Base-by-base conservation (phyloP, 441 rosid species). In the Gossypium lobatum region DNA sequence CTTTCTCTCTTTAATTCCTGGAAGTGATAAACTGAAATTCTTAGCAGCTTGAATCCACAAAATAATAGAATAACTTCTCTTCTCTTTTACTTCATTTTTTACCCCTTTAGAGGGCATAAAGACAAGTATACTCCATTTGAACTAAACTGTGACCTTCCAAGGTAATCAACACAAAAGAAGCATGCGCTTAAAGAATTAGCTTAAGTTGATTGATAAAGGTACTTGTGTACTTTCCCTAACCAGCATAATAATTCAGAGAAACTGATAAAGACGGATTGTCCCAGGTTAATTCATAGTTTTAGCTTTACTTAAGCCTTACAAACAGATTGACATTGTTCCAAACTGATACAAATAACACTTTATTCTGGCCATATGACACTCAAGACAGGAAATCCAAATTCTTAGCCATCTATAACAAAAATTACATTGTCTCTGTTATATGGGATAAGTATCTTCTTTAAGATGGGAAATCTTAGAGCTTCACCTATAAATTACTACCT, bases 1-100 rank as follows among this genome's bases (percentile, higher is more conserved):
- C 83, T 87, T 79, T 96, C 99, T 88, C 97, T 88, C 80, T 89
- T 92, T 76, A 96, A 74, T 87, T 93, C 98, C 98, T 96, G 87
- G 73, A 81, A 62, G 76, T 64, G 67, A 31, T 46, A 50, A 52
- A 64, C 61, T 13, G 5, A 45, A 67, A 78, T 62, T 59, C 66
- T 74, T 39, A 74, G 21, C 37, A 52, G 34, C 31, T 63, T 58
- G 37, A 64, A 73, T 34, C 21, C 13, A 10, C 20, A 61, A 61
- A 73, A 60, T 61, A 62, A 52, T 16, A 61, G 13, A 48, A 7
- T 73, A 31, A 34, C 20, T 10, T 52, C 21, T 21, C 20, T 34
- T 39, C 58, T 37, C 54, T 37, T 39, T 70, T 31, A 20, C 53
- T 57, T 54, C 6, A 53, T 5, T 54, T 70, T 70, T 28, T 34